Evolutionary conservation across 352 stramenopile genomes (phyloP).

Genomic region (Phytophthora europaea): DNA sequence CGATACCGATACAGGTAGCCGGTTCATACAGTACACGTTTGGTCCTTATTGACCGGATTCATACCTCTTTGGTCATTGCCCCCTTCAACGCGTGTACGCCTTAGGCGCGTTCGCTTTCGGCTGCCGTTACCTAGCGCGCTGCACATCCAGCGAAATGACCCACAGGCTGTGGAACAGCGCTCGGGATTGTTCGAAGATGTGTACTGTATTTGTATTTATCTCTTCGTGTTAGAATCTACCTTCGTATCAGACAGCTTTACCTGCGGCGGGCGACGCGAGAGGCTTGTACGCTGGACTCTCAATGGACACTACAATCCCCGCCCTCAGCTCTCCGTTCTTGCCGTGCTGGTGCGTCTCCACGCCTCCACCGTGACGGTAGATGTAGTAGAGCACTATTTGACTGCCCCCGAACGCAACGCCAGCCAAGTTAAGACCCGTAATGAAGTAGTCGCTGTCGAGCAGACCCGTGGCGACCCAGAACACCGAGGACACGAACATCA

Average conservation of each 20-base stretch:
- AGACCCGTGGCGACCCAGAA: slow-evolving; percentile 61
- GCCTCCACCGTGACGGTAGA: slow-evolving; percentile 40
- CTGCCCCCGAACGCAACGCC: slow-evolving; percentile 44
- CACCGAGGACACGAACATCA: slow-evolving; percentile 53
- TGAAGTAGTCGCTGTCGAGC: slow-evolving; percentile 49
- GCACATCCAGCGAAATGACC: not conserved
- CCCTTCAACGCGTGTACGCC: not conserved
- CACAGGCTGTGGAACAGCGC: not conserved
- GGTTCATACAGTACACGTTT: too few relatives aligned
- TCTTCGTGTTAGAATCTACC: not conserved
- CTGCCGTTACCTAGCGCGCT: not conserved
- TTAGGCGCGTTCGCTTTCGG: not conserved
- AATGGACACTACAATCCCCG: not conserved
- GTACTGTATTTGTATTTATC: slow-evolving; percentile 10
- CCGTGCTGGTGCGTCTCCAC: not conserved
- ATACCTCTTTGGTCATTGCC: too few relatives aligned
- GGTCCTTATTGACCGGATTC: too few relatives aligned
- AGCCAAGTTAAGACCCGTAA: slow-evolving; percentile 51
- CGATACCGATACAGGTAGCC: too few relatives aligned
- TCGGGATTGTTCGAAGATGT: slow-evolving; percentile 1
- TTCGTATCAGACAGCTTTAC: slow-evolving; percentile 11
- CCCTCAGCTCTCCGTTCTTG: slow-evolving; percentile 7
- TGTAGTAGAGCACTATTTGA: slow-evolving; percentile 59
- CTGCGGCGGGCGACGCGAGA: slow-evolving; percentile 1
- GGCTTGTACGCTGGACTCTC: slow-evolving; percentile 27